These are phyloP conservation scores for Jatropha curcas DNA, from an alignment of 345 rosid genomes.

Conservation along the genomic window DNA sequence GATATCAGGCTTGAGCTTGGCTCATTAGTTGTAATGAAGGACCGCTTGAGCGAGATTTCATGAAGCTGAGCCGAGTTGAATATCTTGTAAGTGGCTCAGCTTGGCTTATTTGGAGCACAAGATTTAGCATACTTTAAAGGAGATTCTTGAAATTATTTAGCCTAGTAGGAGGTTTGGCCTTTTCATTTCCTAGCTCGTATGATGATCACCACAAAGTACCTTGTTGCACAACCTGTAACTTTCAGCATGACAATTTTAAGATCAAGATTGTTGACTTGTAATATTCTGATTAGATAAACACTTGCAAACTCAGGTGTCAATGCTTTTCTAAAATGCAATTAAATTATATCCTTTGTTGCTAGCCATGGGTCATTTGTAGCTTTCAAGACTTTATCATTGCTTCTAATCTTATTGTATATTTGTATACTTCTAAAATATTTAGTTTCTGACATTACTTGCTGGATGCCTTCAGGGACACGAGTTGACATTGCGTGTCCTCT, in stretches of 20 bases:
- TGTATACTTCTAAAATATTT: constrained; percentile 10
- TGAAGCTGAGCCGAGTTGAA: too few relatives aligned
- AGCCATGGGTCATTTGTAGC: background rate
- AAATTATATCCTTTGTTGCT: constrained; percentile 8
- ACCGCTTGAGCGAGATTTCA: too few relatives aligned
- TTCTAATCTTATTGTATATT: background rate
- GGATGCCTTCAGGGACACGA: constrained; percentile 93
- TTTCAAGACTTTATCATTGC: background rate
- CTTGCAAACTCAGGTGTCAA: background rate
- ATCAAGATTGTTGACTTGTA: background rate
- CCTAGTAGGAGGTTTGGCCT: background rate
- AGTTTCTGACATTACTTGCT: constrained; percentile 40
- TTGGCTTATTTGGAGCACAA: too few relatives aligned
- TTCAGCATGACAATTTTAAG: background rate
- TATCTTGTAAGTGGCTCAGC: too few relatives aligned
- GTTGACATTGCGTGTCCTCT: constrained; percentile 94
- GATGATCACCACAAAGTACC: constrained; percentile 1
- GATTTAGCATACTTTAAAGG: background rate
- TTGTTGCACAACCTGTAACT: background rate
- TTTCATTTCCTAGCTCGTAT: background rate
- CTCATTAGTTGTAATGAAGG: too few relatives aligned
- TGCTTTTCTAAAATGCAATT: background rate
- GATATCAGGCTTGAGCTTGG: too few relatives aligned
- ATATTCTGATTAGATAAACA: background rate
- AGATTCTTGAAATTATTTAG: background rate